Evolutionary conservation across 2,329 filamentous ascomycete species (phyloP).

Genomic region (Stromatinia cepivora): DNA sequence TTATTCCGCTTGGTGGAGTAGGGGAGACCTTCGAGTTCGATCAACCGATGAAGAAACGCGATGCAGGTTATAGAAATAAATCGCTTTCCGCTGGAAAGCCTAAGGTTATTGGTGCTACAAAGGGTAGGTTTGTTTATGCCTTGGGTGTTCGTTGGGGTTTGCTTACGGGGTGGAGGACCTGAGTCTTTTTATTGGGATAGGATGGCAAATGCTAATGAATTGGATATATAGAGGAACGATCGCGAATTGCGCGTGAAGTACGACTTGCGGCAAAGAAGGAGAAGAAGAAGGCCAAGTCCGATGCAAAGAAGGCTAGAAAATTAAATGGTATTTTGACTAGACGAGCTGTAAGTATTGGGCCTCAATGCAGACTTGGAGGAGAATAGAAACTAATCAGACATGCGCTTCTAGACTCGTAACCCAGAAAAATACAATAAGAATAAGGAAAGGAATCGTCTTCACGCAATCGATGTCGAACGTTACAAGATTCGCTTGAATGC

Average conservation of each 20-base stretch:
- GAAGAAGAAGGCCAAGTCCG: conserved; percentile 37
- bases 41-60: conserved; percentile 9
- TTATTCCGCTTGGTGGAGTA: conserved; percentile 24
- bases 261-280: conserved; percentile 32
- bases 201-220: not conserved
- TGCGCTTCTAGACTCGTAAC: conserved; percentile 37
- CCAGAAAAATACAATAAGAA: conserved; percentile 42
- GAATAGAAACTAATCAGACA: conserved; percentile 2
- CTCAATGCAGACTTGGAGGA: not conserved
- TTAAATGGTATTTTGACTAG: conserved; percentile 34
- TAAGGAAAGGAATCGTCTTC: conserved; percentile 40
- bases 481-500: conserved; percentile 39
- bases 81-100: conserved; percentile 5
- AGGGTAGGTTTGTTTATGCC: conserved; percentile 19
- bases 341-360: conserved; percentile 27
- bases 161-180: not conserved
- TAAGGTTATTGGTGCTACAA: conserved; percentile 23
- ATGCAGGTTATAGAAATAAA: conserved; percentile 14
- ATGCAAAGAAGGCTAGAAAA: conserved; percentile 36
- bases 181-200: not conserved
- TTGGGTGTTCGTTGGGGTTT: not conserved
- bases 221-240: conserved; percentile 31
- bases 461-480: conserved; percentile 40
- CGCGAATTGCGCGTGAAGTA: conserved; percentile 31
- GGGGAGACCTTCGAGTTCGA: conserved; percentile 11